Evolutionary conservation across 371 early-diverging fungal genomes (phyloP).

Genomic region (Entomophthora muscae): DNA sequence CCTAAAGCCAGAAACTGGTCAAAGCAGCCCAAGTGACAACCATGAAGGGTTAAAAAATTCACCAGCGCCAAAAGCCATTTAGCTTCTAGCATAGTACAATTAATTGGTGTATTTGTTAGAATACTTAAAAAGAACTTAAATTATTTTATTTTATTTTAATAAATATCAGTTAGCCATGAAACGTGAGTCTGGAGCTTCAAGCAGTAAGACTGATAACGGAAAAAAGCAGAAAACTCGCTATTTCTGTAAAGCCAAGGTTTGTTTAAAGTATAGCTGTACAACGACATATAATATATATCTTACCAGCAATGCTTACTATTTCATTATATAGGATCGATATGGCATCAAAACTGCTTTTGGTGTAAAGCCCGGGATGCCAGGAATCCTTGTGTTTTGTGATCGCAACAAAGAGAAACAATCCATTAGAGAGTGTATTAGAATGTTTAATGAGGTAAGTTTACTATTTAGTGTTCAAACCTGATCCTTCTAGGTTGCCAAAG

Average conservation of each 20-base stretch:
- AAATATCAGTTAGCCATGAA: too few relatives aligned
- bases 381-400: conserved; percentile 2
- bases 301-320: too few relatives aligned
- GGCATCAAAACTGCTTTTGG: not conserved
- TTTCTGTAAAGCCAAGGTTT: not conserved
- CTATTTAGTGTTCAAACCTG: not conserved
- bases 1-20: too few relatives aligned
- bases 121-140: too few relatives aligned
- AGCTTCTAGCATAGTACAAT: too few relatives aligned
- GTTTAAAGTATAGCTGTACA: not conserved
- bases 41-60: too few relatives aligned
- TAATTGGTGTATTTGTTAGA: too few relatives aligned
- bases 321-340: not conserved
- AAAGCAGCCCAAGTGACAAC: too few relatives aligned
- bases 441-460: conserved; percentile 2
- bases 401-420: not conserved
- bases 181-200: not conserved
- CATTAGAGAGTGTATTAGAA: not conserved
- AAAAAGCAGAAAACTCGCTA: not conserved
- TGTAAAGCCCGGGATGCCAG: not conserved
- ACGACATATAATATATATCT: not conserved
- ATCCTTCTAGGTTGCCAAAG: not conserved
- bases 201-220: not conserved
- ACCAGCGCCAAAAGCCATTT: too few relatives aligned
- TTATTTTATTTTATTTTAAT: too few relatives aligned